Conservation (phyloP, 805 yeast species). For the Cephaloascus albidus region DNA sequence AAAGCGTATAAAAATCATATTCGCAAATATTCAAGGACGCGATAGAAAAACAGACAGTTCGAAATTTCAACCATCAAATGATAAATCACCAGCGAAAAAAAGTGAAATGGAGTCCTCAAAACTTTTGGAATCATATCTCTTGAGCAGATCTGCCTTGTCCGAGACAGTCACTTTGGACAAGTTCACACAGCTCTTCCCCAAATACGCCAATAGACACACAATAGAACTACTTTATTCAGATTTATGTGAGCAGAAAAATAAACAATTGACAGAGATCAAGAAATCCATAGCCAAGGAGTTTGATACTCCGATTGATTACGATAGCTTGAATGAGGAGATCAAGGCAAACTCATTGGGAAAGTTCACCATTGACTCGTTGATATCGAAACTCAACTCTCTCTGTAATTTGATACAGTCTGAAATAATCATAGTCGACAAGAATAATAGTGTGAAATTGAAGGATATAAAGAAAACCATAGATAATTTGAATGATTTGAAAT, state of each 20-base stretch:
- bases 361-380: constrained; percentile 5
- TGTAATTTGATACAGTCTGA: constrained; percentile 16
- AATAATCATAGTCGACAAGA: constrained; percentile 7
- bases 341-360: constrained; percentile 1
- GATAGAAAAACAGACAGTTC: too few relatives aligned
- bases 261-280: constrained; percentile 1
- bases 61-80: too few relatives aligned
- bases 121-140: constrained; percentile 12
- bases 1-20: too few relatives aligned
- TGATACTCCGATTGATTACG: constrained; percentile 12
- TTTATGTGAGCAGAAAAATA: constrained; percentile 6
- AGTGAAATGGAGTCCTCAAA: constrained; percentile 12
- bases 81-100: not conserved
- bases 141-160: constrained; percentile 9
- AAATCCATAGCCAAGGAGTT: constrained; percentile 10
- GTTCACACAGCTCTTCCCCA: constrained; percentile 10
- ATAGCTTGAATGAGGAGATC: not conserved
- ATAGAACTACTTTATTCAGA: constrained; percentile 7
- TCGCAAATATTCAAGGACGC: too few relatives aligned
- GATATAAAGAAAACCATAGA: constrained; percentile 11
- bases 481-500: constrained; percentile 16
- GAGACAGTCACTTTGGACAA: constrained; percentile 10
- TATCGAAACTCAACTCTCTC: constrained; percentile 14
- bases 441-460: constrained; percentile 6
- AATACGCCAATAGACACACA: constrained; percentile 1